These are phyloP conservation scores for Daldinia vernicosa DNA, from an alignment of 495 filamentous ascomycete genomes.

Conservation along the genomic window DNA sequence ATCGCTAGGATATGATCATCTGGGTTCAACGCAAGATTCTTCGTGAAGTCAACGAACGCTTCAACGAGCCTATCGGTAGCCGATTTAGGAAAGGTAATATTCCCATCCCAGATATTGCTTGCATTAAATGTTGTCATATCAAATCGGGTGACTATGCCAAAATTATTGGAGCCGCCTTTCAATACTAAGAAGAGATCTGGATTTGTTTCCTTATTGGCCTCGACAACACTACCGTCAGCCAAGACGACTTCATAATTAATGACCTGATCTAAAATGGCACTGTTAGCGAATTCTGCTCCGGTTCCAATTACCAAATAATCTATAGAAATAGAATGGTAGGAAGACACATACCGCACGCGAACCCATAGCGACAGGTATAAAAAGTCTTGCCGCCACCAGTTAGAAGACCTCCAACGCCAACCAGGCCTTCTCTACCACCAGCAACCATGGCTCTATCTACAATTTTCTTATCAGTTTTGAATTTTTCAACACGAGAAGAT, in stretches of 20 bases:
- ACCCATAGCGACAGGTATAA: slow-evolving; percentile 59
- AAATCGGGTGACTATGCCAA: slow-evolving; percentile 62
- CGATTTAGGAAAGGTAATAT: background rate
- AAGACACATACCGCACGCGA: slow-evolving; percentile 48
- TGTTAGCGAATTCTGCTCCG: background rate
- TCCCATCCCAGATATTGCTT: slow-evolving; percentile 39
- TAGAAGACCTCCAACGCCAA: slow-evolving; percentile 67
- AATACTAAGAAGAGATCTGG: slow-evolving; percentile 61
- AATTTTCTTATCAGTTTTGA: background rate
- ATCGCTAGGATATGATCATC: slow-evolving; percentile 18
- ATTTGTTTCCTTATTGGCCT: slow-evolving; percentile 51
- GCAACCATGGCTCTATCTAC: slow-evolving; percentile 56
- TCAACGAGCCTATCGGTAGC: slow-evolving; percentile 25
- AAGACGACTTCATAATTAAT: slow-evolving; percentile 60
- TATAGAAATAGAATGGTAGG: background rate
- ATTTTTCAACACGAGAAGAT: background rate
- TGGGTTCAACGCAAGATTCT: slow-evolving; percentile 17
- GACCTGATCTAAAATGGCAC: slow-evolving; percentile 49
- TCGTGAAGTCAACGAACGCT: slow-evolving; percentile 42
- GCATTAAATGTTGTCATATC: slow-evolving; percentile 47
- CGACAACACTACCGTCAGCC: slow-evolving; percentile 54
- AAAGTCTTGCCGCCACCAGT: slow-evolving; percentile 66
- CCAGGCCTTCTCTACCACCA: slow-evolving; percentile 62
- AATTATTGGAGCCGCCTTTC: slow-evolving; percentile 62
- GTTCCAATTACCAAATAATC: background rate